These are phyloP conservation scores for Murraya koenigii DNA, from an alignment of 345 rosid genomes.

Conservation along the genomic window DNA sequence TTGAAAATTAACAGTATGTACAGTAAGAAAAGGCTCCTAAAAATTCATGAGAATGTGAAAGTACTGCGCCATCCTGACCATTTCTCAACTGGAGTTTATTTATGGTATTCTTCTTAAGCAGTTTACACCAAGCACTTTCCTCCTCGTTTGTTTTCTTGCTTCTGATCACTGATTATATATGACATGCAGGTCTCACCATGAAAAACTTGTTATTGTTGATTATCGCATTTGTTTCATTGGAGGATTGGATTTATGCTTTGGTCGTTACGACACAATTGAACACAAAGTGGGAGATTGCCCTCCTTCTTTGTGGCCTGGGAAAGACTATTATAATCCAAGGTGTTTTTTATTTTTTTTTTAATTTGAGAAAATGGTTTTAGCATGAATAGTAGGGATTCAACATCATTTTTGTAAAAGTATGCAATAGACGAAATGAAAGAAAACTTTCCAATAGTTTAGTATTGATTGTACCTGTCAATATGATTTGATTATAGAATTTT, in stretches of 20 bases:
- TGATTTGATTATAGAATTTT: neutral
- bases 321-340: conserved; percentile 97
- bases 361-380: neutral
- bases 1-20: conserved; percentile 82
- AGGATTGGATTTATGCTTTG: conserved; percentile 91
- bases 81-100: conserved; percentile 69
- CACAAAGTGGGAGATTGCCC: conserved; percentile 78
- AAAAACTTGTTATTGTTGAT: conserved; percentile 85
- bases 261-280: conserved; percentile 76
- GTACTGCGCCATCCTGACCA: conserved; percentile 93
- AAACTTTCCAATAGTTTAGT: neutral
- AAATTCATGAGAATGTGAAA: conserved; percentile 77
- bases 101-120: conserved; percentile 48
- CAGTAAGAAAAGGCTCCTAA: conserved; percentile 73
- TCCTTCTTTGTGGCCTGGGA: conserved; percentile 80
- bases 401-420: neutral
- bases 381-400: neutral
- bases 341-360: conserved; percentile 19
- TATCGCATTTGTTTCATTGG: conserved; percentile 81
- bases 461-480: neutral
- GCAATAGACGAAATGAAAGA: neutral
- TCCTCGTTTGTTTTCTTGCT: conserved; percentile 10
- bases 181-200: conserved; percentile 85
- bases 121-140: neutral
- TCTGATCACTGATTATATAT: conserved; percentile 10